Evolutionary conservation across 176 grass and related monocot species (phyloP).

Genomic region (bread wheat (Triticum aestivum)): IWGSC_CS_RefSeq_v2.1 NC_057800.1:303469017-303469516

Average conservation of each 20-base stretch:
- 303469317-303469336: neutral
- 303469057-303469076: no score
- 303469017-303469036: neutral
- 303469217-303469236: neutral
- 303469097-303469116: no score
- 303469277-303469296: neutral
- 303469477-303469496: slow-evolving; percentile 30
- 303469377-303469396: slow-evolving; percentile 1
- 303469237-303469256: neutral
- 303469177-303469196: neutral
- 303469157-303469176: neutral
- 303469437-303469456: slow-evolving; percentile 25
- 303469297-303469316: neutral
- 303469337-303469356: neutral
- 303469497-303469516: slow-evolving; percentile 58
- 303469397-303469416: neutral
- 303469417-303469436: neutral
- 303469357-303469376: neutral
- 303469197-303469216: neutral
- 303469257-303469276: neutral
- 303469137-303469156: no score
- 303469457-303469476: neutral
- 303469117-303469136: no score
- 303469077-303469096: no score
- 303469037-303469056: no score